Percentiles rank a stretch among this genome's conserved stretches.
Conservation (phyloP, 441 rosid genomes). For the Brassica hybrid region DNA sequence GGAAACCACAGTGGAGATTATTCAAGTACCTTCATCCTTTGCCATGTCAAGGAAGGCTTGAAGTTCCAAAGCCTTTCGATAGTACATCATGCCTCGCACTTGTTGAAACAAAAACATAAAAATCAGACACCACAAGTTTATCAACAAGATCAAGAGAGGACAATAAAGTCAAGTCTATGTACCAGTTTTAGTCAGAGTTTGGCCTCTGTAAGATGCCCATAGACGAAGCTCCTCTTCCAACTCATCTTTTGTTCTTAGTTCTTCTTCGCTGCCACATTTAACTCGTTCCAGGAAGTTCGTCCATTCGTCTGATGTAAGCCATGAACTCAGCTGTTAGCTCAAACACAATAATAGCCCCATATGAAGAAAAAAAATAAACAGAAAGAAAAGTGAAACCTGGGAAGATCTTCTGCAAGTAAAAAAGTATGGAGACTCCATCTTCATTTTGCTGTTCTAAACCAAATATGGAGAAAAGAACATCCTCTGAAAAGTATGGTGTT, state of each 20-base stretch:
- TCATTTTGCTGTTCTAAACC: constrained; percentile 63
- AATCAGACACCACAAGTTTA: background rate
- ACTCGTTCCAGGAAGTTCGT: constrained; percentile 67
- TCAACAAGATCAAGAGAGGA: background rate
- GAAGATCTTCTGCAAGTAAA: constrained; percentile 77
- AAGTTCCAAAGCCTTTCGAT: constrained; percentile 74
- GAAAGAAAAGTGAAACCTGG: constrained; percentile 54
- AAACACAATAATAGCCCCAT: background rate
- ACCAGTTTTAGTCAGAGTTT: constrained; percentile 78
- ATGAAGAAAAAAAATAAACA: background rate
- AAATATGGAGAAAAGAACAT: constrained; percentile 59
- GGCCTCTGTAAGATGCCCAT: constrained; percentile 88
- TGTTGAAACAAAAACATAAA: constrained; percentile 30
- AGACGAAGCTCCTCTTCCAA: constrained; percentile 64
- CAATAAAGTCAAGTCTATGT: too few relatives aligned
- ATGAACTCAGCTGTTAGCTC: constrained; percentile 22
- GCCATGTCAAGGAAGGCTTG: constrained; percentile 83
- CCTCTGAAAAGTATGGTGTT: constrained; percentile 75
- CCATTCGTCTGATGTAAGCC: constrained; percentile 66
- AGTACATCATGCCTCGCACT: constrained; percentile 84
- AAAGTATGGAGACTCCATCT: constrained; percentile 77
- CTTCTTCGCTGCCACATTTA: constrained; percentile 51
- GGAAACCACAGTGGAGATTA: background rate
- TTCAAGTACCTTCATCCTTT: constrained; percentile 58
- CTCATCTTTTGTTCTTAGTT: constrained; percentile 51